Evolutionary conservation across 306 rosid species (phyloP).

Genomic region (Senna siamea): DNA sequence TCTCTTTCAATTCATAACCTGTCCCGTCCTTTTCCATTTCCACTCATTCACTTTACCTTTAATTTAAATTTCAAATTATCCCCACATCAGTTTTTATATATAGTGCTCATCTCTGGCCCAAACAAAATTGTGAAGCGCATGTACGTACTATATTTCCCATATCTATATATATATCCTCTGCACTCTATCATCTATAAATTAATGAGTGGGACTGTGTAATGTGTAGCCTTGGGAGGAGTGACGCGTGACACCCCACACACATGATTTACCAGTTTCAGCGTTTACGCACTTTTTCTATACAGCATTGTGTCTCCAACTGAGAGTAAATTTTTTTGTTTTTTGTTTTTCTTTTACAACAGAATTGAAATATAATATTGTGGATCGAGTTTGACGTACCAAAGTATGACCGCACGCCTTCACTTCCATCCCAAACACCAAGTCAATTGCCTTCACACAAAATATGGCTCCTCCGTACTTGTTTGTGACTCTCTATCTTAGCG

Average conservation of each 20-base stretch:
- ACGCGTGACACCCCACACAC: conserved; percentile 55
- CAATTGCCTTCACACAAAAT: conserved; percentile 35
- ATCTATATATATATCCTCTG: conserved; percentile 5
- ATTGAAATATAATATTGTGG: neutral
- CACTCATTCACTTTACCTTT: conserved; percentile 55
- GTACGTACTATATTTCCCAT: conserved; percentile 19
- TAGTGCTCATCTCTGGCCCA: neutral
- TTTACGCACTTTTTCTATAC: conserved; percentile 47
- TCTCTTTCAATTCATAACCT: conserved; percentile 10
- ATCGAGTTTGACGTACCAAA: conserved; percentile 38
- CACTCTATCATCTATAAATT: neutral
- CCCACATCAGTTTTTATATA: neutral
- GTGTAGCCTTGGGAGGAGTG: conserved; percentile 53
- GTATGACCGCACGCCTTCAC: conserved; percentile 46
- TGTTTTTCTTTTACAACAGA: neutral
- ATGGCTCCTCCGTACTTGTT: neutral
- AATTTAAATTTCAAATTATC: conserved; percentile 63
- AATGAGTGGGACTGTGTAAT: neutral
- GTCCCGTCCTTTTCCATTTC: conserved; percentile 65
- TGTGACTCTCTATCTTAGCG: conserved; percentile 23
- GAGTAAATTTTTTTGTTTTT: neutral
- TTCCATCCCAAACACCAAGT: conserved; percentile 41
- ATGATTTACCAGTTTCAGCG: conserved; percentile 30
- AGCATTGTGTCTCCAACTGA: conserved; percentile 36
- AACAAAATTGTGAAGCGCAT: neutral